phyloP scores from a whole-genome alignment of 192 early-diverging fungal genomes.

The Coemansia sp. region DNA sequence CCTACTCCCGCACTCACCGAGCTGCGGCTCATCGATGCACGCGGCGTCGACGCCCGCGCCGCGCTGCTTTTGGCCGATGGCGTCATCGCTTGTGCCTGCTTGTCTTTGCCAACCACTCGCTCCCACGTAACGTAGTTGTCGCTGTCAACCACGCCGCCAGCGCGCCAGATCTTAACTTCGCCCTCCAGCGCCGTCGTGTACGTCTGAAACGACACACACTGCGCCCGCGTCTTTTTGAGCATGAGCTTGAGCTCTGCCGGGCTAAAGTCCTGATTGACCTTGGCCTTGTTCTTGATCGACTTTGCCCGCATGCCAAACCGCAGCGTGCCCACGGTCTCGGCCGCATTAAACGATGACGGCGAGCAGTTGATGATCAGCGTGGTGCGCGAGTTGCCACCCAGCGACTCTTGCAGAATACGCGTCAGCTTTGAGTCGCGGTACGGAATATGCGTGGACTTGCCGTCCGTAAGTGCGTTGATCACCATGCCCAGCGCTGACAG shows the following conservation, averaged over 20 bases:
- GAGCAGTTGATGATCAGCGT: slow-evolving; percentile 99
- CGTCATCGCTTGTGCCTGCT: slow-evolving; percentile 20
- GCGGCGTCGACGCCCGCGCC: slow-evolving; percentile 30
- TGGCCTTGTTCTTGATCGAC: slow-evolving; percentile 99
- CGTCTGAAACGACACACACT: slow-evolving; percentile 76
- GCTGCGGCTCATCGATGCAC: slow-evolving; percentile 26
- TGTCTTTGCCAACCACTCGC: slow-evolving; percentile 31
- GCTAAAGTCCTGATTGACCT: slow-evolving; percentile 95
- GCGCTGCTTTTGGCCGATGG: slow-evolving; percentile 28
- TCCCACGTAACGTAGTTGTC: slow-evolving; percentile 59
- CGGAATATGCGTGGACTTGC: slow-evolving; percentile 97
- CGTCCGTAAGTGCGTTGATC: slow-evolving; percentile 97
- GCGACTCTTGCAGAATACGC: slow-evolving; percentile 98
- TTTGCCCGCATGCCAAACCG: slow-evolving; percentile 99
- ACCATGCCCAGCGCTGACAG: slow-evolving; percentile 98
- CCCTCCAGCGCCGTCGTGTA: slow-evolving; percentile 84
- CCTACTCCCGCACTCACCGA: slow-evolving; percentile 51
- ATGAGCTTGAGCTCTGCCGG: slow-evolving; percentile 92
- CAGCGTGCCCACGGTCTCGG: slow-evolving; percentile 90
- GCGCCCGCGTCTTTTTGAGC: slow-evolving; percentile 85
- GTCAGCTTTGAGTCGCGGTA: slow-evolving; percentile 99
- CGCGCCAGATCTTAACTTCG: slow-evolving; percentile 88
- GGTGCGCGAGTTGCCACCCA: slow-evolving; percentile 99
- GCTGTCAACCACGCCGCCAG: slow-evolving; percentile 67
- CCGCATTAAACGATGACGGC: slow-evolving; percentile 95